Percentiles rank a stretch among this genome's conserved stretches.
Evolutionary conservation across 257 asterid genomes (phyloP).

Genomic region (Przewalskia tangutica): DNA sequence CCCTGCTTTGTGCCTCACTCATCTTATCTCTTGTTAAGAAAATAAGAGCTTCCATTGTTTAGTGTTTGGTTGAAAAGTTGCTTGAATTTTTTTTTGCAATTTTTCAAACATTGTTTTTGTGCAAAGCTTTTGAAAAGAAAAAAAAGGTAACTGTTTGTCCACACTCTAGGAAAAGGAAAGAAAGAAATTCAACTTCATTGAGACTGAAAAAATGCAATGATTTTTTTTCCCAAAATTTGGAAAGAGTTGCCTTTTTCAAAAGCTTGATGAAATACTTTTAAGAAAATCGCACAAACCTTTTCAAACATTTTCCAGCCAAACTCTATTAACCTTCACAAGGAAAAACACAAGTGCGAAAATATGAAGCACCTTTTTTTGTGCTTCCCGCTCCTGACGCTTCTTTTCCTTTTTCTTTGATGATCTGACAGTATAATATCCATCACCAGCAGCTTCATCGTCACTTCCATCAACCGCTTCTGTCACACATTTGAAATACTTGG

Average conservation of each 20-base stretch:
- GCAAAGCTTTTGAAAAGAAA: too few relatives aligned
- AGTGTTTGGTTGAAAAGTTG: too few relatives aligned
- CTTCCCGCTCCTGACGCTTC: conserved; percentile 87
- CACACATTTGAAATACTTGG: neutral
- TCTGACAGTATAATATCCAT: conserved; percentile 44
- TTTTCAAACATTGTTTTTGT: too few relatives aligned
- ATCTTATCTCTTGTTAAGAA: neutral
- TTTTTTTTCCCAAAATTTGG: too few relatives aligned
- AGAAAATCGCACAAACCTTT: too few relatives aligned
- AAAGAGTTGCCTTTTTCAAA: too few relatives aligned
- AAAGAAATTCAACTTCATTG: neutral
- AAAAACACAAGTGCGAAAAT: neutral
- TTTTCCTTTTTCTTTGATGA: conserved; percentile 68
- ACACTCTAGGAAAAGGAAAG: too few relatives aligned
- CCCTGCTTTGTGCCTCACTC: neutral
- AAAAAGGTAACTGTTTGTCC: too few relatives aligned
- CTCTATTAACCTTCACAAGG: neutral
- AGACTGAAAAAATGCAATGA: too few relatives aligned
- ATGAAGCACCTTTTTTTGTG: conserved; percentile 58
- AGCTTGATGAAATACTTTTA: too few relatives aligned
- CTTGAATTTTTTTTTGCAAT: too few relatives aligned
- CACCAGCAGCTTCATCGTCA: conserved; percentile 67
- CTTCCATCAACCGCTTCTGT: conserved; percentile 58
- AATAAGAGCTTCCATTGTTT: too few relatives aligned
- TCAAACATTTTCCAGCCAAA: neutral